Conservation (phyloP, 805 yeast species). For the Candida saitoana region DNA sequence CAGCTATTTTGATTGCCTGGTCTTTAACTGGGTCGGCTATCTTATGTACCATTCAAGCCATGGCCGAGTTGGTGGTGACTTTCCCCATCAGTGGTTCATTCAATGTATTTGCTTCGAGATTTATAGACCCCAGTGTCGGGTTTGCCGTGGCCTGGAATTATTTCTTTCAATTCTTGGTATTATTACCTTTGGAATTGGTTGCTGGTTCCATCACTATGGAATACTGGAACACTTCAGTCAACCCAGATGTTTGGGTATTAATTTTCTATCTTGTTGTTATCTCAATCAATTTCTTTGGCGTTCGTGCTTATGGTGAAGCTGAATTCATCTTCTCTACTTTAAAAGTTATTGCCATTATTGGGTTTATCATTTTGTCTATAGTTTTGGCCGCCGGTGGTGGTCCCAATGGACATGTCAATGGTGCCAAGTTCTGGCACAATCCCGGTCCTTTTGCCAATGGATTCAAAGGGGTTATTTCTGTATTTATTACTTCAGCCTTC, state of each 20-base stretch:
- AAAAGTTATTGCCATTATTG: slow-evolving; percentile 55
- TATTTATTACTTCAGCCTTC: slow-evolving; percentile 75
- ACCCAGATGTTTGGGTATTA: slow-evolving; percentile 37
- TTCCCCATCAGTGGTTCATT: slow-evolving; percentile 41
- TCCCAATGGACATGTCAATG: slow-evolving; percentile 48
- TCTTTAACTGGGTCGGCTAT: slow-evolving; percentile 33
- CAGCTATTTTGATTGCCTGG: slow-evolving; percentile 38
- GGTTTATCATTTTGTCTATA: slow-evolving; percentile 58
- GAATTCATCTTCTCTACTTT: slow-evolving; percentile 58
- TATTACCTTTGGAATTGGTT: slow-evolving; percentile 58
- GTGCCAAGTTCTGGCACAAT: slow-evolving; percentile 54
- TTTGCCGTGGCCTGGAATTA: slow-evolving; percentile 74
- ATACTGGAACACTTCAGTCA: slow-evolving; percentile 30
- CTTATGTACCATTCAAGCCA: slow-evolving; percentile 37
- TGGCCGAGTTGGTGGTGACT: slow-evolving; percentile 46
- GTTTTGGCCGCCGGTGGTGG: slow-evolving; percentile 57
- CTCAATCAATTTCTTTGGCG: slow-evolving; percentile 34
- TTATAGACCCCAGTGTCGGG: slow-evolving; percentile 65
- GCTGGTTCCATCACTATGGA: slow-evolving; percentile 34
- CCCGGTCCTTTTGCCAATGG: slow-evolving; percentile 68
- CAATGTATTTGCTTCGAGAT: slow-evolving; percentile 57
- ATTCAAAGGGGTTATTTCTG: slow-evolving; percentile 68
- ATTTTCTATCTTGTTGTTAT: slow-evolving; percentile 30
- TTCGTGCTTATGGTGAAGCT: slow-evolving; percentile 51
- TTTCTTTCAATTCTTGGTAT: slow-evolving; percentile 52